These are phyloP conservation scores for Candida odintsovae DNA, from an alignment of 805 yeast genomes.

Conservation along the genomic window DNA sequence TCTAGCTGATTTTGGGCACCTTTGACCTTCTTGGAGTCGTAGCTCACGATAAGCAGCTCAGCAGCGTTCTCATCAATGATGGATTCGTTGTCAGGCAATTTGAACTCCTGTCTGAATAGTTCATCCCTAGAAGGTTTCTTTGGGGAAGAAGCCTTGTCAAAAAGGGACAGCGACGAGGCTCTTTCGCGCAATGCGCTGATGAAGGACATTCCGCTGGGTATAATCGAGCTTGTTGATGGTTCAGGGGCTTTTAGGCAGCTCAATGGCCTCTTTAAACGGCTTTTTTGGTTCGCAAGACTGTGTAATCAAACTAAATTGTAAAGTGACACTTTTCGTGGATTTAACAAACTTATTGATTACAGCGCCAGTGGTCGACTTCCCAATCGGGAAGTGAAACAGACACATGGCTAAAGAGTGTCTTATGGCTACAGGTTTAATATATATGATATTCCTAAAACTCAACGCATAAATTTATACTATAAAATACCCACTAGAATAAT, in stretches of 20 bases:
- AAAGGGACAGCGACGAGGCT: slow-evolving; percentile 37
- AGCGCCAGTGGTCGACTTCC: slow-evolving; percentile 7
- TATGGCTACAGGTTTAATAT: too few species aligned
- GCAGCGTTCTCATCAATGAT: slow-evolving; percentile 63
- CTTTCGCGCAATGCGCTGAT: slow-evolving; percentile 38
- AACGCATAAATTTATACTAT: too few species aligned
- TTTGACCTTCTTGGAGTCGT: slow-evolving; percentile 5
- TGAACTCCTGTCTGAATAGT: slow-evolving; percentile 57
- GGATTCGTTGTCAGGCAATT: slow-evolving; percentile 65
- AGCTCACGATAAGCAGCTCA: slow-evolving; percentile 41
- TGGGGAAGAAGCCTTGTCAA: slow-evolving; percentile 32
- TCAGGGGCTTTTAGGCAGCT: neutral
- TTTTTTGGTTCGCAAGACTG: neutral
- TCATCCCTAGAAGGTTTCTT: slow-evolving; percentile 61
- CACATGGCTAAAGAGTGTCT: too few species aligned
- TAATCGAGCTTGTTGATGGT: neutral
- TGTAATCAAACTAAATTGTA: neutral
- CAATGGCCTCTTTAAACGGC: neutral
- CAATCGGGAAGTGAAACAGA: slow-evolving; percentile 2
- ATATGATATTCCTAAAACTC: too few species aligned
- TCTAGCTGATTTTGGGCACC: slow-evolving; percentile 5
- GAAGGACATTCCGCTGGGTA: slow-evolving; percentile 36
- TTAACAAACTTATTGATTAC: too few species aligned
- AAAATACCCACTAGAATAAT: neutral
- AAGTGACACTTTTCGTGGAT: neutral